phyloP scores from a whole-genome alignment of 495 filamentous ascomycete species.

The Lasiosphaeris hirsuta region DNA sequence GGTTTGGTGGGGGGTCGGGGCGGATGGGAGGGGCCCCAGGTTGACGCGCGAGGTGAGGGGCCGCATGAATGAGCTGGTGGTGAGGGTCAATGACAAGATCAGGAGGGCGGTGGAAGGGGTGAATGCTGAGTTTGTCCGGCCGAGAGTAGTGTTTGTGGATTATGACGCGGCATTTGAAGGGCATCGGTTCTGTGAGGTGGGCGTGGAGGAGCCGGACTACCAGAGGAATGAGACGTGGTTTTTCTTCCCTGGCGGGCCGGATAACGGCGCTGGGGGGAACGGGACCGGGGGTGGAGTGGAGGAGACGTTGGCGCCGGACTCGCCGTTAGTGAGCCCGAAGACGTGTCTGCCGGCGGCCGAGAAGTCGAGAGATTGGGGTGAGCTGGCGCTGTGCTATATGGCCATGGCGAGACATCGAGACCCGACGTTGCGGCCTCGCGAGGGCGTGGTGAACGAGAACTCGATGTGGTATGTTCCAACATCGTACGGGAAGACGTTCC shows the following conservation, averaged over 20 bases:
- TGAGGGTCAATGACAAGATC: conserved; percentile 37
- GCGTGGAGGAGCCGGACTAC: conserved; percentile 41
- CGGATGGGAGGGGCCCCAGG: conserved; percentile 27
- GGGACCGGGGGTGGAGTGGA: conserved; percentile 3
- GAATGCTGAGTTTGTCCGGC: conserved; percentile 27
- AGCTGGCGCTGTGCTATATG: conserved; percentile 40
- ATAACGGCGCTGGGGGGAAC: conserved; percentile 23
- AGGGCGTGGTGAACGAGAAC: conserved; percentile 21
- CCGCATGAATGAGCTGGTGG: conserved; percentile 39
- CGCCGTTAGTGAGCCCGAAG: conserved; percentile 30
- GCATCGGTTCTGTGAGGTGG: conserved; percentile 48
- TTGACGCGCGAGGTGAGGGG: conserved; percentile 31
- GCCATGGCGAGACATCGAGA: conserved; percentile 32
- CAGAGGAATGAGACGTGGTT: conserved; percentile 44
- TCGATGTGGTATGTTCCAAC: conserved; percentile 45
- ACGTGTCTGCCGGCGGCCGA: conserved; percentile 28
- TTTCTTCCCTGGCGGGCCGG: conserved; percentile 42
- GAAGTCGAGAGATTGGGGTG: conserved; percentile 36
- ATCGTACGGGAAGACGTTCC: conserved; percentile 45
- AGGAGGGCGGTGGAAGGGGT: conserved; percentile 22
- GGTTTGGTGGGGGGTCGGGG: conserved; percentile 37
- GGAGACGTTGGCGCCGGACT: conserved; percentile 14
- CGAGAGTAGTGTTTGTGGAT: conserved; percentile 43
- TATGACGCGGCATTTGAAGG: conserved; percentile 40
- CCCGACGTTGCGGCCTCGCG: conserved; percentile 26